Base-by-base conservation (phyloP, 305 asterid species). In the Fraxinus sp. region DNA sequence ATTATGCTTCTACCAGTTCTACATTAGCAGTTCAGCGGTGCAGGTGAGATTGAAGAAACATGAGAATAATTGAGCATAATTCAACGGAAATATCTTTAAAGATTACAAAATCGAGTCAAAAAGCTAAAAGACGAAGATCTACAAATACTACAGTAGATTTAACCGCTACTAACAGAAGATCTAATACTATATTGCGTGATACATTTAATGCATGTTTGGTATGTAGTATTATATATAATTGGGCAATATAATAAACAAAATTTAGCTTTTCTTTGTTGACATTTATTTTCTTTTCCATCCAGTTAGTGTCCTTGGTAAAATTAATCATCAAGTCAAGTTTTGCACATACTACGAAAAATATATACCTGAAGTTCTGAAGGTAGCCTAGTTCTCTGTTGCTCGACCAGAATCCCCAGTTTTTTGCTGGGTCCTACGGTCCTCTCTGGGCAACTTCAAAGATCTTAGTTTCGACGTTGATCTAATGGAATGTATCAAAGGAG, bases 291-390 rank as follows among this genome's bases (percentile, higher is more conserved):
- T 32, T 70, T 32, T 14, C 41, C n/a, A 2, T 32, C 22, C 76
- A 71, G 76, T 71, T 32, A 13, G 18, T 30, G 13, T 71, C 76
- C 74, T 66, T 26, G 3, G 18, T 28, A 66, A 30, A 32, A 16
- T 33, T 32, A 72, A 32, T 32, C 39, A 64, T 64, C 74, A 26
- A 66, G 35, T 71, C 41, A 5, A 14, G 46, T 33, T 32, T 72
- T 72, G 44, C 41, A n/a, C 46, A 72, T 14, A 66, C 20, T 16
- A 33, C 10, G 24, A 72, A 72, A 68, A 71, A 30, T 73, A 37
- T 22, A 66, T 87, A 94, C 95, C 97, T 85, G 94, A 92, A 76
- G 93, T 89, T 88, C 88, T 88, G 37, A 95, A 93, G 78, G 94
- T 89, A 24, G 92, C 87, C 88, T 85, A 82, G 77, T 88, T 89